A percentile compares a stretch with the other conserved stretches of the same genome.
phyloP scores from a whole-genome alignment of 352 stramenopile species.

The Phytophthora syringae region DNA sequence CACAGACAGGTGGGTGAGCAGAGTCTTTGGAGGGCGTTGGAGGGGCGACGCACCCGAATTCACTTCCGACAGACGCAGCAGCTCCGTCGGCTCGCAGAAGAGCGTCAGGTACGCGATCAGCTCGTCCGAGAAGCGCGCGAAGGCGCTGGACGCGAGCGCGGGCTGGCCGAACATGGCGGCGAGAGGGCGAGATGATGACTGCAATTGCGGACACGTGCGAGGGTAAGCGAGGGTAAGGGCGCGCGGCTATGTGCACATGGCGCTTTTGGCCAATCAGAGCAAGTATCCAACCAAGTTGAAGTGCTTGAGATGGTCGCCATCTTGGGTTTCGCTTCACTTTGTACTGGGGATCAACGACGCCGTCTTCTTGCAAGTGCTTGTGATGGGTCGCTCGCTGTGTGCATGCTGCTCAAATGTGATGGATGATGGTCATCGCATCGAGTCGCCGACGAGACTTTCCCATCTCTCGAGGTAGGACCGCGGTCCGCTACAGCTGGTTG shows the following conservation, averaged over 20 bases:
- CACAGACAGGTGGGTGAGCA: not conserved
- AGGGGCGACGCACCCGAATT: conserved; percentile 61
- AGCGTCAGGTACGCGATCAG: conserved; percentile 81
- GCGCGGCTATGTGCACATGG: conserved; percentile 6
- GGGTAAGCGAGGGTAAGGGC: too few species aligned
- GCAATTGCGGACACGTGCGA: conserved; percentile 13
- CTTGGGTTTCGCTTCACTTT: not conserved
- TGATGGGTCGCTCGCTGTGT: too few species aligned
- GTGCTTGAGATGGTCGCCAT: too few species aligned
- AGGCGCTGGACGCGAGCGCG: conserved; percentile 60
- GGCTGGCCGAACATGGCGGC: conserved; percentile 58
- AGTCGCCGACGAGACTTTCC: too few species aligned
- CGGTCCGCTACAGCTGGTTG: too few species aligned
- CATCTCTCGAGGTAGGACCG: too few species aligned
- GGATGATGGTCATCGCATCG: too few species aligned
- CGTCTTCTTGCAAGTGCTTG: too few species aligned
- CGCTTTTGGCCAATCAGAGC: conserved; percentile 23
- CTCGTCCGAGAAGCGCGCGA: conserved; percentile 76
- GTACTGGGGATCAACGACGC: too few species aligned
- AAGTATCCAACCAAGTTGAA: conserved; percentile 26
- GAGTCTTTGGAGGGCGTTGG: not conserved
- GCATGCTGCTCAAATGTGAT: too few species aligned
- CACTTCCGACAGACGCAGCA: conserved; percentile 68
- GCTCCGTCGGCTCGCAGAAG: conserved; percentile 66
- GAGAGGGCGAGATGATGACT: conserved; percentile 3